Base-by-base conservation (phyloP, 768 basidiomycete species). In the Boletus vinaceobasis region DNA sequence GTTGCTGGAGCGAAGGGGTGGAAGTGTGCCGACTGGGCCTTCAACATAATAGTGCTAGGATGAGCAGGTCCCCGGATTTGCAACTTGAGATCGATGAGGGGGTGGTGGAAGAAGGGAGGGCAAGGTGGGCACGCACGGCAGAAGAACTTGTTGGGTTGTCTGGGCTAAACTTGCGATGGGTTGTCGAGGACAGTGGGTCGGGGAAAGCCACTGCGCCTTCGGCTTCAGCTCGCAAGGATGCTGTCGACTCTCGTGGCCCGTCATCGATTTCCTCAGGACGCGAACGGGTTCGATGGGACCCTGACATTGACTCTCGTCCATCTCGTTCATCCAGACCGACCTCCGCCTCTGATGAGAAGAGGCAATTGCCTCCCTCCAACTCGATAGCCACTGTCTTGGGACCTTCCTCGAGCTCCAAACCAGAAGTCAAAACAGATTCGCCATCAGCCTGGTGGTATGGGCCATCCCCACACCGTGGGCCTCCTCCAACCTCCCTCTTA, bases 31-130 rank as follows among this genome's bases (percentile, higher is more conserved):
- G 35, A n/a, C 31, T 37, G 21, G 29, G 43, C 48, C 27, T 48
- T 47, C 33, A n/a, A 21, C 31, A 26, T 3, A 38, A 45, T n/a
- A 29, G 19, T 26, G 33, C 5, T 21, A 7, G 32, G 15, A 31
- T 14, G 36, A 35, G 48, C 10, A 23, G 31, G 40, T 19, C 44
- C 1, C 31, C 36, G 23, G 48, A 23, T 43, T 14, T 66, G 44
- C 62, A 38, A 17, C 44, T 56, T 36, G 50, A 44, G 46, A 55
- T 65, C 3, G 56, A 67, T 7, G 67, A 68, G 49, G 57, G 23
- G 3, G 40, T 33, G n/a, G 67, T 68, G 27, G 67, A 68, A n/a
- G 51, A 63, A 44, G 67, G 63, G 37, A 59, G 56, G 60, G 48
- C 46, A 2, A 23, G 39, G 31, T 68, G 67, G 67, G 39, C 57